A percentile compares a stretch with the other conserved stretches of the same genome.
phyloP scores from a whole-genome alignment of 2,329 filamentous ascomycete species.

The Cladophialophora yegresii region DNA sequence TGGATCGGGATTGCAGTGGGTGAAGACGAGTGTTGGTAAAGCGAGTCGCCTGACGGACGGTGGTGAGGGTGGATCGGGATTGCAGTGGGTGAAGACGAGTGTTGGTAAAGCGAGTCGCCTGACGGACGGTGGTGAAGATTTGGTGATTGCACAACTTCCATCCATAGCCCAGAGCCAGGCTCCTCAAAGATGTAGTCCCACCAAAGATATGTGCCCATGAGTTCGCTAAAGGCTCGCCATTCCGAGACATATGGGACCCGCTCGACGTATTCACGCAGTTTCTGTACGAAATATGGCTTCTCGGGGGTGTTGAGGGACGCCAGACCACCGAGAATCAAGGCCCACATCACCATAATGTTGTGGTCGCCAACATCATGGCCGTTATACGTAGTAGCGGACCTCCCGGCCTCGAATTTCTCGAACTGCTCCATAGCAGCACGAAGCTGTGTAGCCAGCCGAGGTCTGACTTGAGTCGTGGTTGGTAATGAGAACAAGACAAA shows the following conservation, averaged over 20 bases:
- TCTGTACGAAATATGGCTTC: constrained; percentile 12
- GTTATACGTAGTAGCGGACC: background rate
- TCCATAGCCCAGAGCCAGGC: constrained; percentile 15
- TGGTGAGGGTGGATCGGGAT: background rate
- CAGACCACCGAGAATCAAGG: constrained; percentile 15
- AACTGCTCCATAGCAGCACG: constrained; percentile 15
- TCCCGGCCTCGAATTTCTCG: constrained; percentile 10
- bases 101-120: background rate
- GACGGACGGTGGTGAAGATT: background rate
- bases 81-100: background rate
- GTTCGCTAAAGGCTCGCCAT: constrained; percentile 15
- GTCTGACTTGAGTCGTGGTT: constrained; percentile 7
- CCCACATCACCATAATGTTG: constrained; percentile 18
- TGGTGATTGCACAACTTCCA: constrained; percentile 7
- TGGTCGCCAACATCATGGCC: constrained; percentile 1
- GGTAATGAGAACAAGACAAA: constrained; percentile 22
- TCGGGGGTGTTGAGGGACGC: constrained; percentile 17
- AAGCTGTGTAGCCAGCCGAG: constrained; percentile 14
- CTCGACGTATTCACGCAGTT: constrained; percentile 14
- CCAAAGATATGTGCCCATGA: constrained; percentile 24
- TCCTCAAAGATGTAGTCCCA: constrained; percentile 24
- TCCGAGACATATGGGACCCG: background rate
- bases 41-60: background rate
- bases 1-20: background rate
- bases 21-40: background rate